phyloP scores from a whole-genome alignment of 1,139 yeast species.

The Pneumocystis jirovecii region DNA sequence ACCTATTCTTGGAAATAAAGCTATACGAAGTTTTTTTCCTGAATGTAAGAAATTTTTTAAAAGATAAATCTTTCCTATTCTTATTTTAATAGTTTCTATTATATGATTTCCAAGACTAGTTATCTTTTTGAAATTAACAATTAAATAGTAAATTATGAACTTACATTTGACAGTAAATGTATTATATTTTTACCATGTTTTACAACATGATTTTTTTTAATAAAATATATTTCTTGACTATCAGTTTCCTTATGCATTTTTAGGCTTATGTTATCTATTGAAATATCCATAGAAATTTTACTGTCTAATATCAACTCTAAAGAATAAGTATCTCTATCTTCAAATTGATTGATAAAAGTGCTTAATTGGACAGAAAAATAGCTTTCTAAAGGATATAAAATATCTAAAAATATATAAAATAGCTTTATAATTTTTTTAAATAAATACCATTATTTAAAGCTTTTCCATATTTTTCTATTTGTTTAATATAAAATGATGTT shows the following conservation, averaged over 20 bases:
- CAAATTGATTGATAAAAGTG: not conserved
- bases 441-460: not conserved
- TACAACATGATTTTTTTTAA: not conserved
- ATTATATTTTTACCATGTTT: not conserved
- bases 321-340: not conserved
- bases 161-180: not conserved
- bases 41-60: not conserved
- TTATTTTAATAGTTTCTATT: not conserved
- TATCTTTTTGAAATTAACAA: not conserved
- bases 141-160: not conserved
- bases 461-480: not conserved
- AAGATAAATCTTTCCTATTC: not conserved
- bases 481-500: constrained; percentile 11
- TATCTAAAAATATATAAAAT: not conserved
- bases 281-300: not conserved
- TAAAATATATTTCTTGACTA: not conserved
- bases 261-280: not conserved
- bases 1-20: not conserved
- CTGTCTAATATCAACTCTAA: not conserved
- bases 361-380: not conserved
- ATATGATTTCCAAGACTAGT: constrained; percentile 1
- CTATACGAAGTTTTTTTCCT: not conserved
- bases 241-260: not conserved
- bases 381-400: not conserved
- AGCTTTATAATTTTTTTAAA: not conserved